A percentile compares a stretch with the other conserved stretches of the same genome.
phyloP scores from a whole-genome alignment of 371 early-diverging fungal genomes.

The Chytridiales sp. region DNA sequence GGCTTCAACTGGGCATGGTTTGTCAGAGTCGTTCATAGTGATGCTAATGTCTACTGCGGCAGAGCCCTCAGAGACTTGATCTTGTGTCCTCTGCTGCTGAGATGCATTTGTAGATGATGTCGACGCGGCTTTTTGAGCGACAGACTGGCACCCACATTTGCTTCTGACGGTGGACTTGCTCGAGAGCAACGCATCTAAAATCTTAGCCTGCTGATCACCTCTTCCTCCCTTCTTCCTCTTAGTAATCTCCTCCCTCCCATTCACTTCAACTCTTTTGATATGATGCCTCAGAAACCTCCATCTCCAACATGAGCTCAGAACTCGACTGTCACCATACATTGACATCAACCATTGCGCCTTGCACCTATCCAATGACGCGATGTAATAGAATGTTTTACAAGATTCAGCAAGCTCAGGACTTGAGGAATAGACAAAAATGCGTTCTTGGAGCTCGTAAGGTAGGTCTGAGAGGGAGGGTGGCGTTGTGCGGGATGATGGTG shows the following conservation, averaged over 20 bases:
- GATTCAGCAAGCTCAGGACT: conserved; percentile 14
- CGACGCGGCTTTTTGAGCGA: too few species aligned
- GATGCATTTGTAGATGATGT: neutral
- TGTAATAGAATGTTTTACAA: conserved; percentile 10
- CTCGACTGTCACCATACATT: conserved; percentile 16
- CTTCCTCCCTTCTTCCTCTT: neutral
- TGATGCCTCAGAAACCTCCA: conserved; percentile 26
- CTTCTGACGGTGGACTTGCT: too few species aligned
- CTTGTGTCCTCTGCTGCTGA: conserved; percentile 4
- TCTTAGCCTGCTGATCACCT: too few species aligned
- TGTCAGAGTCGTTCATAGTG: neutral
- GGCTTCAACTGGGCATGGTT: conserved; percentile 23
- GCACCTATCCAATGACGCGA: conserved; percentile 12
- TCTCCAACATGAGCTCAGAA: conserved; percentile 26
- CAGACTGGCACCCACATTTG: too few species aligned
- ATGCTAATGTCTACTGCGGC: neutral
- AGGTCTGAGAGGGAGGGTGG: neutral
- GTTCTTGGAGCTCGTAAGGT: conserved; percentile 21
- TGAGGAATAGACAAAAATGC: conserved; percentile 28
- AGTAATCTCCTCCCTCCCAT: neutral
- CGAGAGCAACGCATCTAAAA: too few species aligned
- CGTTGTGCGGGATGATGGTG: too few species aligned
- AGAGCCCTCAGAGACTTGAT: neutral
- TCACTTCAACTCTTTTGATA: neutral
- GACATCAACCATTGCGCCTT: conserved; percentile 25